These are phyloP conservation scores for Ailanthus altissimus DNA, from an alignment of 345 rosid species.

Conservation along the genomic window DNA sequence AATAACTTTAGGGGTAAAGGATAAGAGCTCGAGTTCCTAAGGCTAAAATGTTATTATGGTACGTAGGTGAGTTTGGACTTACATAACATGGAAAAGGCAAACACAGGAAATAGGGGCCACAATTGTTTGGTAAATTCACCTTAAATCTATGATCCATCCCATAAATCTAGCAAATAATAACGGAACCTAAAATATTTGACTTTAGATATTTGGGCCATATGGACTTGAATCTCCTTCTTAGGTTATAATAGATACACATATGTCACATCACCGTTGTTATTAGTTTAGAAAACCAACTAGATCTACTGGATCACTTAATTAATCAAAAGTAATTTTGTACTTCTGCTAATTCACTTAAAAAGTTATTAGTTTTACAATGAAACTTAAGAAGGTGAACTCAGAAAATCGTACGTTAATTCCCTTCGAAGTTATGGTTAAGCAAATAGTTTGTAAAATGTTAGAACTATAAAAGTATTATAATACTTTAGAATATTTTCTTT, in stretches of 20 bases:
- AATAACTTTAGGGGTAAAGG: background rate
- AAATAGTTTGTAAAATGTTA: background rate
- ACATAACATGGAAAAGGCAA: slow-evolving; percentile 1
- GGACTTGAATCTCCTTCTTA: too few relatives aligned
- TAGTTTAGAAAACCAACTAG: background rate
- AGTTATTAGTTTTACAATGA: background rate
- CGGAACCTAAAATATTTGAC: slow-evolving; percentile 6
- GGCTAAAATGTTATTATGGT: background rate
- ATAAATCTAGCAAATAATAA: slow-evolving; percentile 29
- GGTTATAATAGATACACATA: too few relatives aligned
- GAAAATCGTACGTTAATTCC: too few relatives aligned
- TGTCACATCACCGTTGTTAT: background rate
- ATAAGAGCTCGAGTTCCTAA: background rate
- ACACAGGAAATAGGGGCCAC: background rate
- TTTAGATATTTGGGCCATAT: slow-evolving; percentile 12
- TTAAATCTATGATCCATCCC: slow-evolving; percentile 19
- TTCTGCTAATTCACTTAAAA: background rate
- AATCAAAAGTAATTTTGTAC: background rate
- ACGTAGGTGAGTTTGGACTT: background rate
- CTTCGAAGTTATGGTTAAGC: background rate
- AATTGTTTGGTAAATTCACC: slow-evolving; percentile 4
- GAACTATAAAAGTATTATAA: background rate
- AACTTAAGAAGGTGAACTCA: background rate
- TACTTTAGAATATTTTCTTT: background rate
- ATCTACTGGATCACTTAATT: background rate